phyloP scores from a whole-genome alignment of 306 rosid genomes.

The Corylus americana region DNA sequence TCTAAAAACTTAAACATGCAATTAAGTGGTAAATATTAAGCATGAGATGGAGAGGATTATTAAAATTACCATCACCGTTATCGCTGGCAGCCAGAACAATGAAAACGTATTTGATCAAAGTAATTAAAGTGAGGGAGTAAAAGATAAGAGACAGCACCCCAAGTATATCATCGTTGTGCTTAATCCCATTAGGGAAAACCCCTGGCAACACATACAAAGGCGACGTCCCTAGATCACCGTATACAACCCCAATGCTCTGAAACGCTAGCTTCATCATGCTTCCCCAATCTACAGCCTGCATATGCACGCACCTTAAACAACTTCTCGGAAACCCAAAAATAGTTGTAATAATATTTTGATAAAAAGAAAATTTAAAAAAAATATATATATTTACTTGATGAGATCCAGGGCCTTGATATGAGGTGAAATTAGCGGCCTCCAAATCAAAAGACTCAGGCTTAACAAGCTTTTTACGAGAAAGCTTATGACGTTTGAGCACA shows the following conservation, averaged over 20 bases:
- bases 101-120: constrained; percentile 32
- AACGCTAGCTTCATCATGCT: constrained; percentile 13
- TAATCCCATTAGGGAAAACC: constrained; percentile 11
- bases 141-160: constrained; percentile 25
- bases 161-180: constrained; percentile 22
- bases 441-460: too few species aligned
- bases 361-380: too few species aligned
- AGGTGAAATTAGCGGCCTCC: too few species aligned
- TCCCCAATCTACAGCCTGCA: not conserved
- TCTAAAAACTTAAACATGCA: too few species aligned
- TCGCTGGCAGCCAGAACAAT: constrained; percentile 32
- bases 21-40: too few species aligned
- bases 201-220: constrained; percentile 25
- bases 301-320: not conserved
- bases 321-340: too few species aligned
- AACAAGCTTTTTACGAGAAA: too few species aligned
- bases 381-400: too few species aligned
- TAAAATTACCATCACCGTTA: constrained; percentile 26
- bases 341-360: too few species aligned
- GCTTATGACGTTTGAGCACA: too few species aligned
- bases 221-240: constrained; percentile 32
- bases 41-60: not conserved
- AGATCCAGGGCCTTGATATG: too few species aligned
- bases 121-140: constrained; percentile 21
- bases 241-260: constrained; percentile 33